Evolutionary conservation across 2,329 filamentous ascomycete species (phyloP).

Genomic region (Aspergillus ustus): DNA sequence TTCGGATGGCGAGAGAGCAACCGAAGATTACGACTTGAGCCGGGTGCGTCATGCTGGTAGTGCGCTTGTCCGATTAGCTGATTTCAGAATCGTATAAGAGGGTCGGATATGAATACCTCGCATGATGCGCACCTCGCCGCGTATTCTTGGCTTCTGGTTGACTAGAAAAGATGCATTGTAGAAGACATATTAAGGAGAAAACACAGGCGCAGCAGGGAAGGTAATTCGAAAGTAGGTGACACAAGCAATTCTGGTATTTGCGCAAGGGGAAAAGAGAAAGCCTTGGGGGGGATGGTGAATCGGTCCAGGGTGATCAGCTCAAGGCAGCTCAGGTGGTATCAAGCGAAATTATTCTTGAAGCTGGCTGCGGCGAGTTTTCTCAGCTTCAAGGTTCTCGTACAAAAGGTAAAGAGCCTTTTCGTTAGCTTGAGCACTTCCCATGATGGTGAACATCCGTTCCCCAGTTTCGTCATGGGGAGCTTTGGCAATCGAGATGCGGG

Average conservation of each 20-base stretch:
- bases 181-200: conserved; percentile 25
- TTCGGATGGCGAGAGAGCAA: not conserved
- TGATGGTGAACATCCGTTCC: conserved; percentile 99
- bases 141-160: conserved; percentile 31
- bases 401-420: conserved; percentile 94
- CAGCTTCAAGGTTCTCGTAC: conserved; percentile 98
- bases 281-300: conserved; percentile 1
- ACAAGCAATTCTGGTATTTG: conserved; percentile 16
- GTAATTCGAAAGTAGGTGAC: conserved; percentile 19
- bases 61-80: conserved; percentile 27
- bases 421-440: conserved; percentile 90
- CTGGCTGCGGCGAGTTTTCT: conserved; percentile 97
- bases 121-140: conserved; percentile 28
- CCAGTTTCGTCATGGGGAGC: conserved; percentile 95
- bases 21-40: conserved; percentile 14
- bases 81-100: conserved; percentile 22
- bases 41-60: conserved; percentile 17
- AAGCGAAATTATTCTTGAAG: conserved; percentile 57
- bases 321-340: not conserved
- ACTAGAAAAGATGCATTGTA: conserved; percentile 29
- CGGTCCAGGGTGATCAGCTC: conserved; percentile 7
- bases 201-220: conserved; percentile 26
- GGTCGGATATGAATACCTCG: conserved; percentile 30
- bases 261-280: not conserved
- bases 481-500: conserved; percentile 97